Conservation (phyloP, 139 green algal genomes). For the Desmodesmus armatus region DNA sequence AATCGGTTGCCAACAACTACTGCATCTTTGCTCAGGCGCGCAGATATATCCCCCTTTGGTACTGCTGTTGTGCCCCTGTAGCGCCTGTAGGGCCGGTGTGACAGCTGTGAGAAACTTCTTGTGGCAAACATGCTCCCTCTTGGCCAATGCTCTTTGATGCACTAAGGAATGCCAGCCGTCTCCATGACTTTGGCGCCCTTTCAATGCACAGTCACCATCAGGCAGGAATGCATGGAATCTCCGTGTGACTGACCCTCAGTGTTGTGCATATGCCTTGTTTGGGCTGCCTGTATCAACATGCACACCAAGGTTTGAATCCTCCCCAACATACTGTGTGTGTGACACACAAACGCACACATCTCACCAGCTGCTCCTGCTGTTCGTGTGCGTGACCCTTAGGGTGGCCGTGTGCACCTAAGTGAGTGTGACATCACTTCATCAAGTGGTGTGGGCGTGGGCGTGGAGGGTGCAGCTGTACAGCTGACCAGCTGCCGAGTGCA, state of each 20-base stretch:
- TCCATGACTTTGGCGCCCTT: background rate
- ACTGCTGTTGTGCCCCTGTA: background rate
- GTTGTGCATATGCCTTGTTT: background rate
- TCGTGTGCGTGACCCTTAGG: background rate
- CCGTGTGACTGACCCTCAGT: no score
- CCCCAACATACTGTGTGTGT: no score
- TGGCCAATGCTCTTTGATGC: no score
- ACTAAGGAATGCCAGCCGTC: no score
- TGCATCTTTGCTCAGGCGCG: conserved; percentile 21
- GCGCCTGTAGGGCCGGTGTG: background rate
- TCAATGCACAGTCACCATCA: background rate
- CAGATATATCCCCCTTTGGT: no score
- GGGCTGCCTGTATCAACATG: background rate
- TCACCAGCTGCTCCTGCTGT: background rate
- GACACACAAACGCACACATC: no score
- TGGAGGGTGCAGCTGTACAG: conserved; percentile 17
- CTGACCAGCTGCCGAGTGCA: conserved; percentile 12
- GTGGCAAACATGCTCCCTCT: no score
- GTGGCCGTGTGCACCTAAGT: background rate
- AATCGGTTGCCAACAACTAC: conserved; percentile 43
- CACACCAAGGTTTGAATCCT: background rate
- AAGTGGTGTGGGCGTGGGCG: conserved; percentile 18
- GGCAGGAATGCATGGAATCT: background rate
- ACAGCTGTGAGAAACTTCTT: no score
- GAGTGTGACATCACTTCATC: conserved; percentile 34